Conservation (phyloP, 805 yeast species). For the Hanseniaspora guilliermondii region DNA sequence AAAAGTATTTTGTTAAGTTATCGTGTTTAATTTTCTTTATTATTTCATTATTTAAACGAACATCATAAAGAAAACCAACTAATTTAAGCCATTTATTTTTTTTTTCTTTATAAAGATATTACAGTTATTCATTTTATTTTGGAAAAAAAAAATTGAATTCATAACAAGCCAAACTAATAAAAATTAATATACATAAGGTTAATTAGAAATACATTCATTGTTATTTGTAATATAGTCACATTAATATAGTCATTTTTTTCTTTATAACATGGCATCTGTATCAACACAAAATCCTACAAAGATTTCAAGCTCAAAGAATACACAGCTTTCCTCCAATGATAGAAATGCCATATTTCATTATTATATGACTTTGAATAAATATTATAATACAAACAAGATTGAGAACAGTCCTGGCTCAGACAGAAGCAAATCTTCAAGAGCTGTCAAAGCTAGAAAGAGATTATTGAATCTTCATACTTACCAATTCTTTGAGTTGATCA, state of each 20-base stretch:
- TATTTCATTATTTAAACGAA: no score
- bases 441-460: slow-evolving; percentile 75
- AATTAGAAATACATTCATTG: background rate
- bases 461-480: slow-evolving; percentile 63
- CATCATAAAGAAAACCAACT: no score
- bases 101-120: no score
- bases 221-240: background rate
- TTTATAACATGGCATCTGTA: slow-evolving; percentile 30
- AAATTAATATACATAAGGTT: background rate
- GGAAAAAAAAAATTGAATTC: no score
- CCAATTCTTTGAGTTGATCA: slow-evolving; percentile 80
- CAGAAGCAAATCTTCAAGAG: slow-evolving; percentile 35
- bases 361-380: slow-evolving; percentile 8
- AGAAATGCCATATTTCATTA: slow-evolving; percentile 9
- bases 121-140: no score
- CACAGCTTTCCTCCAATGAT: slow-evolving; percentile 6
- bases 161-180: background rate
- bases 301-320: background rate
- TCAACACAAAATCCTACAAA: slow-evolving; percentile 18
- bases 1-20: no score
- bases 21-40: no score
- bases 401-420: slow-evolving; percentile 14
- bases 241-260: background rate
- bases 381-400: background rate
- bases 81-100: no score